phyloP scores from a whole-genome alignment of 345 rosid species.

The Trapa bicornis region DNA sequence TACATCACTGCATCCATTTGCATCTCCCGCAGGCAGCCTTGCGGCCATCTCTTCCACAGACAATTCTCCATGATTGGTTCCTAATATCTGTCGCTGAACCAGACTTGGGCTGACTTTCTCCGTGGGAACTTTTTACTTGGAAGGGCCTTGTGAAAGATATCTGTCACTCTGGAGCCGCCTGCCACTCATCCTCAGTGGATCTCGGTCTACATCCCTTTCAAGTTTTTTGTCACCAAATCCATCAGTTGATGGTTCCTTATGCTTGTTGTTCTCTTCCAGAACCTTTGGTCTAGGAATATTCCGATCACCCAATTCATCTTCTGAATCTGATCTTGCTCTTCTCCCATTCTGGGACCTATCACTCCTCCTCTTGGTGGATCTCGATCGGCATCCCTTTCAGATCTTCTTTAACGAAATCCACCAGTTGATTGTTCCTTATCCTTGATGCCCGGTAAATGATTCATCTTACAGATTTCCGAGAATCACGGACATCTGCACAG shows the following conservation, averaged over 20 bases:
- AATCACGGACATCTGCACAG: constrained; percentile 59
- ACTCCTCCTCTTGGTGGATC: too few relatives aligned
- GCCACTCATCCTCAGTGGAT: constrained; percentile 20
- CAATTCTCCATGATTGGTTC: constrained; percentile 29
- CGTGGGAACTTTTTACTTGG: constrained; percentile 13
- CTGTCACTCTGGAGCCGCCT: constrained; percentile 24
- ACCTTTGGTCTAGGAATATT: constrained; percentile 18
- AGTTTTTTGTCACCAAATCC: constrained; percentile 13
- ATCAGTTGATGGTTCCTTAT: constrained; percentile 22
- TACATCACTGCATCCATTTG: constrained; percentile 79
- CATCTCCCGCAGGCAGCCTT: constrained; percentile 60
- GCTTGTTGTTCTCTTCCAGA: constrained; percentile 15
- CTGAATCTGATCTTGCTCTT: constrained; percentile 18
- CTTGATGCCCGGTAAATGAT: background rate
- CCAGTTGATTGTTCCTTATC: too few relatives aligned
- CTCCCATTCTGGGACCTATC: constrained; percentile 9
- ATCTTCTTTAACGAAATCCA: too few relatives aligned
- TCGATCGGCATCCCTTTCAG: too few relatives aligned
- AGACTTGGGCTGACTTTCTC: background rate
- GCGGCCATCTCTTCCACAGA: constrained; percentile 85
- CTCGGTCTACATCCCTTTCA: constrained; percentile 16
- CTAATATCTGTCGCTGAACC: constrained; percentile 8
- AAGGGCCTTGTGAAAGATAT: constrained; percentile 13
- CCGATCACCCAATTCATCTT: constrained; percentile 31
- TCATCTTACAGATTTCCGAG: constrained; percentile 51